Conservation (phyloP, 805 yeast species). For the Sugiyamaella chiloensis region DNA sequence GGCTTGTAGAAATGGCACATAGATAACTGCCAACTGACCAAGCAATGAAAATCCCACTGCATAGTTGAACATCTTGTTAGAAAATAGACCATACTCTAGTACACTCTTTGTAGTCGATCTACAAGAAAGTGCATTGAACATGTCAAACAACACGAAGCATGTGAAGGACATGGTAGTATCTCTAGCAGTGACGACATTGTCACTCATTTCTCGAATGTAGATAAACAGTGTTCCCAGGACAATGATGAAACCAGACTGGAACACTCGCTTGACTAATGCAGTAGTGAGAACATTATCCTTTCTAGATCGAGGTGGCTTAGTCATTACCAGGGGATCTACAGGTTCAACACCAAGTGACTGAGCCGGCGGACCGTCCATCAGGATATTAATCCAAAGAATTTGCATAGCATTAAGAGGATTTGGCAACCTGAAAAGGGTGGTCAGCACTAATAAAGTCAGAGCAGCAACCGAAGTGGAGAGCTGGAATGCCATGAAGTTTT, state of each 20-base stretch:
- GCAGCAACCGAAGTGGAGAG: slow-evolving; percentile 96
- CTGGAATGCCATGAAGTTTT: slow-evolving; percentile 92
- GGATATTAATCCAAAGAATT: slow-evolving; percentile 92
- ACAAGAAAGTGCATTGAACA: slow-evolving; percentile 94
- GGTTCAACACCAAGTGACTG: slow-evolving; percentile 97
- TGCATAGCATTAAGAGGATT: slow-evolving; percentile 98
- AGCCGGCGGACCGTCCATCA: slow-evolving; percentile 99
- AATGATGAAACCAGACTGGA: slow-evolving; percentile 74
- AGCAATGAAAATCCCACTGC: slow-evolving; percentile 85
- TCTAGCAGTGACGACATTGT: slow-evolving; percentile 79
- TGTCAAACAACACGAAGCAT: slow-evolving; percentile 90
- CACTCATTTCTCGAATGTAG: slow-evolving; percentile 78
- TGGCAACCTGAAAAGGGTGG: slow-evolving; percentile 84
- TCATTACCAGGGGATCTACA: slow-evolving; percentile 93
- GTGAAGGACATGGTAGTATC: slow-evolving; percentile 99
- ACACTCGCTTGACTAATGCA: slow-evolving; percentile 64
- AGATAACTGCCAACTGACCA: slow-evolving; percentile 92
- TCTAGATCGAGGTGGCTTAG: slow-evolving; percentile 90
- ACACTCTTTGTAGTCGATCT: slow-evolving; percentile 83
- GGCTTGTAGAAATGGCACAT: slow-evolving; percentile 86
- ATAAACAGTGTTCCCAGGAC: slow-evolving; percentile 83
- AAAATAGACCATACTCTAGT: slow-evolving; percentile 71
- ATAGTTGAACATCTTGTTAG: slow-evolving; percentile 85
- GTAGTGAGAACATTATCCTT: slow-evolving; percentile 77
- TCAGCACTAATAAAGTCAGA: slow-evolving; percentile 76